Conservation (phyloP, 495 filamentous ascomycete genomes). For the Apodospora peruviana region DNA sequence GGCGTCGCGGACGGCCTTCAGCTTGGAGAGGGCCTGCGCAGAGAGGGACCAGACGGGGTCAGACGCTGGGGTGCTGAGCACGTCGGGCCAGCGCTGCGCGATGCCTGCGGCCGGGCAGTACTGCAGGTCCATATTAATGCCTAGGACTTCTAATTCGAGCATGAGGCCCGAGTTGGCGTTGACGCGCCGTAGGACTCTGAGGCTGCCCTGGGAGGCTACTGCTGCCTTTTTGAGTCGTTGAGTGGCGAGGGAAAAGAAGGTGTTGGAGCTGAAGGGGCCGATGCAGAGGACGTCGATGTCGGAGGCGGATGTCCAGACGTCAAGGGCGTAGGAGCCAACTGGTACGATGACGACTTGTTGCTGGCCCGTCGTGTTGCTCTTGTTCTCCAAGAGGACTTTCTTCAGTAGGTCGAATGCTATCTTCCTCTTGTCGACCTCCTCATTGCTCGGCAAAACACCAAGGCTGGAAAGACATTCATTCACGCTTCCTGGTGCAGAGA, state of each 20-base stretch:
- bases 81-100: conserved; percentile 35
- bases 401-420: conserved; percentile 39
- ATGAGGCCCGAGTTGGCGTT: conserved; percentile 47
- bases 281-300: conserved; percentile 56
- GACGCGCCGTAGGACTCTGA: conserved; percentile 48
- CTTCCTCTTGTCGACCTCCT: conserved; percentile 34
- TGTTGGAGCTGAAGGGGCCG: conserved; percentile 47
- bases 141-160: conserved; percentile 46
- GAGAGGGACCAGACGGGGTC: conserved; percentile 46
- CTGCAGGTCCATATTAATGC: conserved; percentile 51
- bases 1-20: conserved; percentile 53
- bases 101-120: conserved; percentile 51
- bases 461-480: conserved; percentile 21
- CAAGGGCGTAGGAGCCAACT: conserved; percentile 57
- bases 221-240: conserved; percentile 42
- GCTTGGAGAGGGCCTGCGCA: conserved; percentile 39
- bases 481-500: conserved; percentile 19
- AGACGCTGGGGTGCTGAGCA: conserved; percentile 24
- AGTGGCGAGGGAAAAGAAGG: conserved; percentile 49
- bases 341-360: conserved; percentile 42
- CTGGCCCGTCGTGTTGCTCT: conserved; percentile 9
- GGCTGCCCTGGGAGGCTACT: conserved; percentile 13
- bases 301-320: conserved; percentile 47
- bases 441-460: conserved; percentile 34
- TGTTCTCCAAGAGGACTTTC: conserved; percentile 27